Evolutionary conservation across 225 moss, liverwort and hornwort genomes (phyloP).

Genomic region (Pseudoscleropodium purum): DNA sequence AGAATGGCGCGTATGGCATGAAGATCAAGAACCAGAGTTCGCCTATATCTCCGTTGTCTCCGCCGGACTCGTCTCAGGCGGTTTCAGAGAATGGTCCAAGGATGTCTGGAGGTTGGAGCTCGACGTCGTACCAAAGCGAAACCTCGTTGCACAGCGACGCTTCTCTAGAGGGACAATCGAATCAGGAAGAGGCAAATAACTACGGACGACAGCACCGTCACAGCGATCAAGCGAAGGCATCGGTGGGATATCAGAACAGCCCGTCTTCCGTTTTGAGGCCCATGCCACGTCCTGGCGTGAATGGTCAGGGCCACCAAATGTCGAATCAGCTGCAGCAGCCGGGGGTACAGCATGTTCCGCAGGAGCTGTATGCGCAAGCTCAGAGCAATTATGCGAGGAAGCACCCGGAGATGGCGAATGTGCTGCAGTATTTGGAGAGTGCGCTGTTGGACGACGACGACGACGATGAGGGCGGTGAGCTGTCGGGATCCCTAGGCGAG

Average conservation of each 20-base stretch:
- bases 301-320: conserved; percentile 1
- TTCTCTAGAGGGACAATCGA: conserved; percentile 20
- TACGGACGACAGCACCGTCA: conserved; percentile 4
- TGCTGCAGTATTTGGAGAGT: conserved; percentile 47
- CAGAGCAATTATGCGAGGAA: conserved; percentile 9
- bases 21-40: conserved; percentile 27
- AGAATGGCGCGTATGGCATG: conserved; percentile 11
- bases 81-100: conserved; percentile 22
- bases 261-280: conserved; percentile 27
- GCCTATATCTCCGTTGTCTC: conserved; percentile 45
- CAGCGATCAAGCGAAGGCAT: conserved; percentile 5
- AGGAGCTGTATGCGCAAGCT: conserved; percentile 16
- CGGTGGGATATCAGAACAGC: conserved; percentile 1
- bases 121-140: conserved; percentile 36
- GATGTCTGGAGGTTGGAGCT: conserved; percentile 31
- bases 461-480: conserved; percentile 9
- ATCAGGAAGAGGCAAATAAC: conserved; percentile 26
- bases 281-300: background rate
- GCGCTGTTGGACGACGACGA: conserved; percentile 34
- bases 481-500: conserved; percentile 14
- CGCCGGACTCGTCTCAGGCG: conserved; percentile 33
- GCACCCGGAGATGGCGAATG: conserved; percentile 24
- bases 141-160: conserved; percentile 27
- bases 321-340: background rate
- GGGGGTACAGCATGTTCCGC: conserved; percentile 14